Percentiles rank a stretch among this genome's conserved stretches.
These are phyloP conservation scores for Pouteria campechiana DNA, from an alignment of 179 eudicot genomes.

Conservation along the genomic window DNA sequence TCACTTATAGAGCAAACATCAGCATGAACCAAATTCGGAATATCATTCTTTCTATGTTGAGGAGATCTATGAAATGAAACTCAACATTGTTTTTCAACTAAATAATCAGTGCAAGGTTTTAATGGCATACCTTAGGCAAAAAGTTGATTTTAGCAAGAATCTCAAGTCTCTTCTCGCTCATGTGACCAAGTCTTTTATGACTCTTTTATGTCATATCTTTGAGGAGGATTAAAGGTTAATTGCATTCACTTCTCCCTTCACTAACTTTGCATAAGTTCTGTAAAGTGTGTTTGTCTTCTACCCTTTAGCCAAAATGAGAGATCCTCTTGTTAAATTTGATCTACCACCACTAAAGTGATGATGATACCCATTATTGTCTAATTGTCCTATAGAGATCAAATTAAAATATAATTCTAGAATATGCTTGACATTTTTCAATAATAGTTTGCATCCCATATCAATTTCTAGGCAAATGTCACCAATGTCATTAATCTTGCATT, in stretches of 20 bases:
- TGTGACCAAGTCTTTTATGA: too few species aligned
- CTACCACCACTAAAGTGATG: neutral
- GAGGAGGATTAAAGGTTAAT: too few species aligned
- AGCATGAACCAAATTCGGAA: too few species aligned
- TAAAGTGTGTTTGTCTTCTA: neutral
- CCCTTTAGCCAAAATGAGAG: conserved; percentile 2
- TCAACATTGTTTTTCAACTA: too few species aligned
- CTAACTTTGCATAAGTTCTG: neutral
- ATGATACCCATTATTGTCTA: conserved; percentile 1
- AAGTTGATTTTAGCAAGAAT: too few species aligned
- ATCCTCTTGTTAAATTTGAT: conserved; percentile 2
- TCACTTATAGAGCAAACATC: too few species aligned
- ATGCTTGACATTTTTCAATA: neutral
- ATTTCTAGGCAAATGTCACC: neutral
- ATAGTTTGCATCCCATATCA: neutral
- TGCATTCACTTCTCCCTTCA: neutral
- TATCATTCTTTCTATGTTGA: too few species aligned
- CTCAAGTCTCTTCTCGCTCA: too few species aligned
- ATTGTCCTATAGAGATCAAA: neutral
- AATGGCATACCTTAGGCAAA: too few species aligned
- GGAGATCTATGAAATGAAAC: too few species aligned
- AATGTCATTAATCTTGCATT: neutral
- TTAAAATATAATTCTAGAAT: neutral
- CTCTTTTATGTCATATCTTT: too few species aligned
- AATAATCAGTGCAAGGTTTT: too few species aligned